Evolutionary conservation across 768 basidiomycete genomes (phyloP), one percentile per base, ranked within the genome.

Genomic region (Galerina sulciceps): DNA sequence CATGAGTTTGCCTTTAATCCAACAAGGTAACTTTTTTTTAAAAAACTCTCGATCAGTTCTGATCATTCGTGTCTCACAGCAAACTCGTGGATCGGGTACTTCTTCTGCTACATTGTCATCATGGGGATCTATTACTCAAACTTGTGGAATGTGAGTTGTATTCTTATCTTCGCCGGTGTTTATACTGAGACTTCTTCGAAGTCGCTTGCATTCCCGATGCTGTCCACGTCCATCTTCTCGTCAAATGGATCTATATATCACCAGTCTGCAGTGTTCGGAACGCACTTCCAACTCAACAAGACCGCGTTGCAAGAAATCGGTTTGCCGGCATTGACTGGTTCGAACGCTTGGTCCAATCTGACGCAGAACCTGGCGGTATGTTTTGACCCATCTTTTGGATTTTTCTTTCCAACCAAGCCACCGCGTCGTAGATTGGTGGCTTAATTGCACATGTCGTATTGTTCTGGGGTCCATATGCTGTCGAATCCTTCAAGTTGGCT

Each of bases 121-220:
- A 76, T 81, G 72, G 83, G 54, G 2, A 83, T 89, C 41, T 89
- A 85, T 70, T 88, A 87, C 61, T 78, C 81, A n/a, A 83, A 89
- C 64, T 71, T 76, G 6, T 89, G 86, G 85, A 79, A 81, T 60
- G 86, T 83, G 65, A 63, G 75, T 72, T 8, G 34, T 37, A 47
- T 15, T 17, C 9, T 13, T 14, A 40, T 53, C 18, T 6, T 31
- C 5, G 6, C 23, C 18, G 20, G 17, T 35, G 22, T 41, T 6
- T n/a, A 6, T 62, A 17, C 56, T 20, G 31, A 54, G n/a, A n/a
- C 48, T 1, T 40, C 47, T 31, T n/a, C 17, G 2, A 55, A 86
- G 84, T 82, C 84, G 2, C 70, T 77, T 56, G 66, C 69, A 1
- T 84, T 84, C 64, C 86, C 85, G 0, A 85, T 89, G 79, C 69